Base-by-base conservation (phyloP, 1,284 basidiomycete species). In the Cystobasidium sp. region DNA sequence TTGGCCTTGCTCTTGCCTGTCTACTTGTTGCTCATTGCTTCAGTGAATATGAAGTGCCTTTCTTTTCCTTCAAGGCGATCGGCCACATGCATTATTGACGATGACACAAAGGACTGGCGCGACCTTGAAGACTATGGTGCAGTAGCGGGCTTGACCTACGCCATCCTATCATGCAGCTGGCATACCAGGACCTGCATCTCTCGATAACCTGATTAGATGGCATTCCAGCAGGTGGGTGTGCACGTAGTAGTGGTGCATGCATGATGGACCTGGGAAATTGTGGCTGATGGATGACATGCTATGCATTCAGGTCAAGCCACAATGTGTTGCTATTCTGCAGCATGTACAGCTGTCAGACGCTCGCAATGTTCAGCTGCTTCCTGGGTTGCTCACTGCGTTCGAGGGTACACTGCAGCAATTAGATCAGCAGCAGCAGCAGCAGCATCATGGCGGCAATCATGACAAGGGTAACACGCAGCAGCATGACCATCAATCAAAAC, bases 301-400 rank as follows among this genome's bases (percentile, higher is more conserved):
- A 43, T 52, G 47, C 49, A 51, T 43, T 4, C 52, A 73, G 70
- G 62, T 73, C 51, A 73, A 73, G 70, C 70, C 70, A 46, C 70
- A 73, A n/a, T 73, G 70, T 44, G 63, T 73, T 43, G 70, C 70
- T 24, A 66, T 73, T 46, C 70, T 73, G 24, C 70, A 55, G 51
- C 70, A 73, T 24, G 53, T 73, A 39, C 39, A 56, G 51, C 63
- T 73, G 20, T 41, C 44, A 6, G 52, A 73, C 10, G 12, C 63
- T 6, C 18, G 31, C 5, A 73, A 66, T 53, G 31, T 66, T 7
- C 39, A 51, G 41, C 62, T 22, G 3, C 63, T 73, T 7, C 70
- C 70, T 56, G 62, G 44, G 18, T 51, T 73, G 37, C 52, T 73
- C 41, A n/a, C 41, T 24, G 51, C 41, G 39, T 43, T 73, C 5